Evolutionary conservation across 345 rosid genomes (phyloP).

Genomic region (Gossypium stocksii): DNA sequence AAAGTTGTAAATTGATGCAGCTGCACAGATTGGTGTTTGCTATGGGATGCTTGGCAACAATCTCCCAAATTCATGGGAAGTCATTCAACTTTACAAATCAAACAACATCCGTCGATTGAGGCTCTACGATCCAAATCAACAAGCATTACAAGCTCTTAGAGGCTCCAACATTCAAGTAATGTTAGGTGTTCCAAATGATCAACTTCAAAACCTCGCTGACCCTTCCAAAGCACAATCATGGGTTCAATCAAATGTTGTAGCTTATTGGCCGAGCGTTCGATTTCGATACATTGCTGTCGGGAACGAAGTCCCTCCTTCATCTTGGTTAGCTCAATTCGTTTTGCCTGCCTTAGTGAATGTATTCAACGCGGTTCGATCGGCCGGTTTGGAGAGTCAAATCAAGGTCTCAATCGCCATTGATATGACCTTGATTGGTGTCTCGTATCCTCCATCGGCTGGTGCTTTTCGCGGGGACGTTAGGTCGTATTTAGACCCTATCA

Average conservation of each 20-base stretch:
- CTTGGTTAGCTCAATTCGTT: slow-evolving; percentile 23
- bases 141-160: slow-evolving; percentile 37
- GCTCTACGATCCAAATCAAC: slow-evolving; percentile 36
- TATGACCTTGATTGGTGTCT: neutral
- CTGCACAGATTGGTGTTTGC: slow-evolving; percentile 38
- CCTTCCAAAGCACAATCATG: slow-evolving; percentile 30
- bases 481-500: slow-evolving; percentile 21
- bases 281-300: slow-evolving; percentile 45
- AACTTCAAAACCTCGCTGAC: slow-evolving; percentile 30
- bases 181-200: slow-evolving; percentile 39
- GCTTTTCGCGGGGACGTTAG: slow-evolving; percentile 11
- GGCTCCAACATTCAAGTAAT: slow-evolving; percentile 41
- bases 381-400: slow-evolving; percentile 33
- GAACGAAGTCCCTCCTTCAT: slow-evolving; percentile 34
- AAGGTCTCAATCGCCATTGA: slow-evolving; percentile 36
- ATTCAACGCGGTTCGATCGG: slow-evolving; percentile 27
- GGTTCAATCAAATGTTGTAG: slow-evolving; percentile 34
- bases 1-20: slow-evolving; percentile 8
- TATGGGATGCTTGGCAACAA: slow-evolving; percentile 51
- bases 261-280: slow-evolving; percentile 28
- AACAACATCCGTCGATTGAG: slow-evolving; percentile 36
- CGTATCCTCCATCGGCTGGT: slow-evolving; percentile 19
- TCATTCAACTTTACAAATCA: slow-evolving; percentile 31
- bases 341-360: slow-evolving; percentile 35
- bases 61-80: slow-evolving; percentile 34